Evolutionary conservation across 2,329 filamentous ascomycete species (phyloP).

Genomic region (Eutypa lata): DNA sequence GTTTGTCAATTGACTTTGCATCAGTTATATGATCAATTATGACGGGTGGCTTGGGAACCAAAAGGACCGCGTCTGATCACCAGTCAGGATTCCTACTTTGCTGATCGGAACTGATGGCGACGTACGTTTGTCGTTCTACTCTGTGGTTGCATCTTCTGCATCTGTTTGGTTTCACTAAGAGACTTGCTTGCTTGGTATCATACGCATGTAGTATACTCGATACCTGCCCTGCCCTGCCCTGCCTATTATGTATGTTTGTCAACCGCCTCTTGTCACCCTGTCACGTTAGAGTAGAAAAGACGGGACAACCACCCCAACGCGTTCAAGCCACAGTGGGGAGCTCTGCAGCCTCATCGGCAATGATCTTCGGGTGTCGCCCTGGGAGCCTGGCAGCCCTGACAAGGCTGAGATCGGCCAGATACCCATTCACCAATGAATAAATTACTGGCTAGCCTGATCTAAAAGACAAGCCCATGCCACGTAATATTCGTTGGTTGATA

Average conservation of each 20-base stretch:
- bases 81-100: not conserved
- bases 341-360: not conserved
- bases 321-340: not conserved
- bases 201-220: no score
- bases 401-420: constrained; percentile 12
- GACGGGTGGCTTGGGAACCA: not conserved
- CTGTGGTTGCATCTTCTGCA: no score
- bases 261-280: no score
- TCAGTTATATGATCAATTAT: not conserved
- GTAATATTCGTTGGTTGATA: not conserved
- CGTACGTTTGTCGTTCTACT: no score
- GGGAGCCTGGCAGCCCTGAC: no score
- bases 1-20: not conserved
- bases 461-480: not conserved
- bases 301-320: not conserved
- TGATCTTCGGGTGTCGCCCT: constrained; percentile 5
- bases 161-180: no score
- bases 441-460: not conserved
- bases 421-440: not conserved
- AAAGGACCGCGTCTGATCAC: not conserved
- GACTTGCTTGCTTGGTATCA: no score
- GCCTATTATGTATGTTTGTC: no score
- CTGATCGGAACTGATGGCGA: not conserved
- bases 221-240: no score
- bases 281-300: not conserved